Conservation (phyloP, 2,329 filamentous ascomycete genomes). For the Moelleriella libera region DNA sequence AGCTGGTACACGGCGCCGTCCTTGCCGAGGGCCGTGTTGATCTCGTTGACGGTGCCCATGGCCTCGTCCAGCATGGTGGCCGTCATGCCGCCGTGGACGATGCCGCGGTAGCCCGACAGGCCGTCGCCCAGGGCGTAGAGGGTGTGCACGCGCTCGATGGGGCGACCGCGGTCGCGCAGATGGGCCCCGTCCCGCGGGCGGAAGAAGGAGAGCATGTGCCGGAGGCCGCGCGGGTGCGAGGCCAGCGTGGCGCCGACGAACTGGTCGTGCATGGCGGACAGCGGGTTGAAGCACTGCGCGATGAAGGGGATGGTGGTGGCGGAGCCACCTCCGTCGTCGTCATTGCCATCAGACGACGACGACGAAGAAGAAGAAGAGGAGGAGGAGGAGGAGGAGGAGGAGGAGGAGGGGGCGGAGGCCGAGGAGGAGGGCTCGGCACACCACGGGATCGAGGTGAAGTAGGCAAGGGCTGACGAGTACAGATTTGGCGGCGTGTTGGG, state of each 20-base stretch:
- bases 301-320: constrained; percentile 16
- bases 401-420: background rate
- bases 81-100: constrained; percentile 22
- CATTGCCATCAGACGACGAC: too few relatives aligned
- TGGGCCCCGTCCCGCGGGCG: constrained; percentile 11
- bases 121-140: constrained; percentile 19
- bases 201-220: constrained; percentile 21
- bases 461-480: constrained; percentile 12
- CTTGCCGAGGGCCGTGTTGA: constrained; percentile 20
- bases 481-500: constrained; percentile 11
- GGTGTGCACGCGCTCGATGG: constrained; percentile 14
- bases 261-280: constrained; percentile 15
- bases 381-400: too few relatives aligned
- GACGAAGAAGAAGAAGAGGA: too few relatives aligned
- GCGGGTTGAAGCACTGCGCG: constrained; percentile 17
- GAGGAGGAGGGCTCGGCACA: constrained; percentile 13
- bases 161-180: constrained; percentile 9
- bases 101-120: constrained; percentile 16
- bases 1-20: constrained; percentile 12
- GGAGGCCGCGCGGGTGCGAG: constrained; percentile 11
- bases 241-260: constrained; percentile 19
- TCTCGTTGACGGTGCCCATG: constrained; percentile 19
- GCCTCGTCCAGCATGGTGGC: constrained; percentile 22
- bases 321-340: too few relatives aligned
- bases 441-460: constrained; percentile 22